Conservation (phyloP, 2,329 filamentous ascomycete species). For the Microsporum ferrugineum region DNA sequence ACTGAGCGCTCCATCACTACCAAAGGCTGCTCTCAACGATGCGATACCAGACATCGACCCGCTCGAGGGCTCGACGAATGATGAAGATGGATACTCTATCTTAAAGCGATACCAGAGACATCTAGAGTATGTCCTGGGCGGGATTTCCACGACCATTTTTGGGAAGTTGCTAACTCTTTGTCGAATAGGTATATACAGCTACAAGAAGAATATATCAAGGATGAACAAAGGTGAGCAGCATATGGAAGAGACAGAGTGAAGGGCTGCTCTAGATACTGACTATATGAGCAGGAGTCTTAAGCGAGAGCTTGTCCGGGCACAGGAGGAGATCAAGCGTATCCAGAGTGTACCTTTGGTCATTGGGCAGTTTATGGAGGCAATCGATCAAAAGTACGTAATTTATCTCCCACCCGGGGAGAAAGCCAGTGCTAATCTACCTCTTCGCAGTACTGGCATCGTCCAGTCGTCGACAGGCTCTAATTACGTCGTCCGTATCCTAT, state of each 20-base stretch:
- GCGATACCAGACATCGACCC: slow-evolving; percentile 83
- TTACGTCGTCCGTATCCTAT: slow-evolving; percentile 96
- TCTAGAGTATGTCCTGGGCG: slow-evolving; percentile 57
- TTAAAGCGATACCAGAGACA: slow-evolving; percentile 95
- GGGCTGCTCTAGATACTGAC: not conserved
- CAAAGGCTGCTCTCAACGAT: slow-evolving; percentile 62
- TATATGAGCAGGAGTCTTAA: slow-evolving; percentile 65
- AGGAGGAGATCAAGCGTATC: slow-evolving; percentile 99
- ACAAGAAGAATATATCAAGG: slow-evolving; percentile 99
- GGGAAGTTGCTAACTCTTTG: not conserved
- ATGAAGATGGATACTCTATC: slow-evolving; percentile 87
- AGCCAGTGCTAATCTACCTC: not conserved
- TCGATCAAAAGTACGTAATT: slow-evolving; percentile 79
- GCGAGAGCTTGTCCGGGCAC: slow-evolving; percentile 88
- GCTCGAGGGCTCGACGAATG: slow-evolving; percentile 69
- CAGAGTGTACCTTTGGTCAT: slow-evolving; percentile 97
- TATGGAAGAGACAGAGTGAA: not conserved
- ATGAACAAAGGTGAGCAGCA: slow-evolving; percentile 73
- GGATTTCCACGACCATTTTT: not conserved
- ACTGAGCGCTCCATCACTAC: slow-evolving; percentile 49
- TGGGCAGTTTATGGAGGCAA: slow-evolving; percentile 99
- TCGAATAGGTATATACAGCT: slow-evolving; percentile 73
- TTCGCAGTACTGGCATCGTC: slow-evolving; percentile 78
- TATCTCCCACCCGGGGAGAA: slow-evolving; percentile 10
- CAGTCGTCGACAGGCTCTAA: slow-evolving; percentile 97